Conservation (phyloP, 2,329 filamentous ascomycete genomes). For the Ascochyta lentis region DNA sequence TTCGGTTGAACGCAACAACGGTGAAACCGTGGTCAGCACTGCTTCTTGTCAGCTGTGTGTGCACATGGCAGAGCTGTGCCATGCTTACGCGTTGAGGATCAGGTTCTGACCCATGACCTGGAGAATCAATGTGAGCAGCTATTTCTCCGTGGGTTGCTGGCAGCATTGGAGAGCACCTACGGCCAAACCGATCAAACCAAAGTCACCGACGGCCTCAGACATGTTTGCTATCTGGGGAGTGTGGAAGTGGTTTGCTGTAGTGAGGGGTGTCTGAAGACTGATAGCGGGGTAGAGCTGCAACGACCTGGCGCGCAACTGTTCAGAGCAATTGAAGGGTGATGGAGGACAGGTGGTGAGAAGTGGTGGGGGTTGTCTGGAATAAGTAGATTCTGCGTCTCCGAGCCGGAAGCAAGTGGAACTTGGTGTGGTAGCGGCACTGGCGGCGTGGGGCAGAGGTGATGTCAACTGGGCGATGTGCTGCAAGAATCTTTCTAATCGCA, state of each 20-base stretch:
- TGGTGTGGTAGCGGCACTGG: constrained; percentile 32
- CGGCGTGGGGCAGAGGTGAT: constrained; percentile 40
- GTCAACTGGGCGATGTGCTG: constrained; percentile 30
- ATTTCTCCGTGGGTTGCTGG: background rate
- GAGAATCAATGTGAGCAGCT: constrained; percentile 27
- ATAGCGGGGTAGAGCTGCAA: constrained; percentile 41
- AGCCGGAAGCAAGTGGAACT: constrained; percentile 35
- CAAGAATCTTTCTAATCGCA: constrained; percentile 33
- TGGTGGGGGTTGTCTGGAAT: constrained; percentile 41
- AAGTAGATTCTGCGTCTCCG: constrained; percentile 40
- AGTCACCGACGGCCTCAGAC: constrained; percentile 56
- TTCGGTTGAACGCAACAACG: constrained; percentile 98
- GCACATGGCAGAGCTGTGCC: constrained; percentile 22
- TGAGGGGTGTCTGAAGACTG: constrained; percentile 25
- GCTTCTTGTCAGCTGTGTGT: constrained; percentile 35
- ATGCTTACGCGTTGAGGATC: constrained; percentile 60
- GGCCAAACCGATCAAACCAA: constrained; percentile 59
- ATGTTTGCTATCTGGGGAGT: constrained; percentile 33
- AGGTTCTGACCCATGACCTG: constrained; percentile 60
- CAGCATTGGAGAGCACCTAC: constrained; percentile 34
- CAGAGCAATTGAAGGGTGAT: constrained; percentile 34
- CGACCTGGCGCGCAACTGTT: constrained; percentile 39
- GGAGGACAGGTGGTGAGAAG: constrained; percentile 31
- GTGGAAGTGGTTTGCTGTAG: constrained; percentile 12
- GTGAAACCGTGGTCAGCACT: constrained; percentile 75